Base-by-base conservation (phyloP, 1,139 yeast genomes). In the Hansenula sp. region DNA sequence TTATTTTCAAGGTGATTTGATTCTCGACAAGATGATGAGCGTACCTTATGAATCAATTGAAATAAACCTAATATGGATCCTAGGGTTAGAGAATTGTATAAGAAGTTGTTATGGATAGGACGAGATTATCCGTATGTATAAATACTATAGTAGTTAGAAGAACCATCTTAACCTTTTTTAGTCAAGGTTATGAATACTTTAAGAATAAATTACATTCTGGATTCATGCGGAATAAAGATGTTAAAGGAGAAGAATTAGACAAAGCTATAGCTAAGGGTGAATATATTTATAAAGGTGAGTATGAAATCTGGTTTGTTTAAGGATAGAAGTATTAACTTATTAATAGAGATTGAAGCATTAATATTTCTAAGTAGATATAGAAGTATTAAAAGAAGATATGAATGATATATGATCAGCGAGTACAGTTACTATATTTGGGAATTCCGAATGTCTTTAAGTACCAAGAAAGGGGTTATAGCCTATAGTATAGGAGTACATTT, bases 71-170 rank as follows among this genome's bases (percentile, higher is more conserved):
- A n/a, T 11, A 68, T 68, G 72, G 59, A 66, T 42, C 64, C 65
- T 3, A 40, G 58, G 33, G 60, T 67, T 13, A 51, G 69, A 30
- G 53, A 50, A 24, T 51, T 67, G 28, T 67, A 61, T 51, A 61
- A 61, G 41, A 53, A 50, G 32, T 52, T 68, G 26, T 51, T 66
- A 12, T 67, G 56, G 45, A 64, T 67, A 62, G 71, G 68, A 8
- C 56, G 51, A 42, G 71, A 66, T 30, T 66, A 66, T 45, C 72
- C 72, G 44, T 69, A 64, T 11, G 73, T 69, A 2, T 58, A 53
- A 34, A 25, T 14, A 14, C 13, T 8, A 8, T 20, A 24, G 12
- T 22, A 32, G 9, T 19, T 14, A 14, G 7, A 21, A 6, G 3
- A 9, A 16, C 20, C 3, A 11, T 20, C 27, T 19, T 30, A 27